Evolutionary conservation across 306 rosid species (phyloP).

Genomic region (Gynostemma pentaphyllum): DNA sequence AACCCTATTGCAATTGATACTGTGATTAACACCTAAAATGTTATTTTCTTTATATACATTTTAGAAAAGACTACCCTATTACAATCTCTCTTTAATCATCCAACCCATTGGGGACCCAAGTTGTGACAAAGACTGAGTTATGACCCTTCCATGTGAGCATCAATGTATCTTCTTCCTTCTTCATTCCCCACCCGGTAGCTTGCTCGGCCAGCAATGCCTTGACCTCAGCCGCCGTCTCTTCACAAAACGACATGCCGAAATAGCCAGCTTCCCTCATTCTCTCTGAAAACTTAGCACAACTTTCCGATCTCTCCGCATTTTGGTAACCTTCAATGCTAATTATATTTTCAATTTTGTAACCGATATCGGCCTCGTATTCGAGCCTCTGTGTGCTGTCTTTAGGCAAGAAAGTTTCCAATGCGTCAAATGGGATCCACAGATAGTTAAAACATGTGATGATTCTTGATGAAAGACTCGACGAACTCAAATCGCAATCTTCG

Average conservation of each 20-base stretch:
- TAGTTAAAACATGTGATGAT: slow-evolving; percentile 68
- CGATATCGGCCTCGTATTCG: slow-evolving; percentile 79
- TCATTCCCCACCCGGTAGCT: slow-evolving; percentile 99
- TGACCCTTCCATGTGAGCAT: slow-evolving; percentile 97
- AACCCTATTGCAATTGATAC: no score
- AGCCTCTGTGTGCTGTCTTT: slow-evolving; percentile 71
- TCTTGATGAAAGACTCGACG: slow-evolving; percentile 53
- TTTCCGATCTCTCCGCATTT: slow-evolving; percentile 66
- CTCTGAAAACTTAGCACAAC: slow-evolving; percentile 33
- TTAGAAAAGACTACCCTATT: no score
- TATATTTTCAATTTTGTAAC: slow-evolving; percentile 74
- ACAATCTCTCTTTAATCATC: slow-evolving; percentile 37
- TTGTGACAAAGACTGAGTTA: slow-evolving; percentile 72
- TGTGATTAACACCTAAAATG: no score
- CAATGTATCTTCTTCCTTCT: slow-evolving; percentile 68
- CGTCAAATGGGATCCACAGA: slow-evolving; percentile 92
- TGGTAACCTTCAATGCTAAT: slow-evolving; percentile 61
- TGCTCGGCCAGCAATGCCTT: slow-evolving; percentile 79
- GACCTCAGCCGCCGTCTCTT: slow-evolving; percentile 54
- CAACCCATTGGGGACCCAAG: slow-evolving; percentile 50
- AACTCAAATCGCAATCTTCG: slow-evolving; percentile 63
- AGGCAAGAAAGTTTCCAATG: slow-evolving; percentile 75
- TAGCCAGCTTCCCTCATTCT: slow-evolving; percentile 56
- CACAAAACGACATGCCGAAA: slow-evolving; percentile 41
- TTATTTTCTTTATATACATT: no score